A percentile compares a stretch with the other conserved stretches of the same genome.
These are phyloP conservation scores for Brassica rapa DNA, from an alignment of 345 rosid genomes.

Conservation along the genomic window DNA sequence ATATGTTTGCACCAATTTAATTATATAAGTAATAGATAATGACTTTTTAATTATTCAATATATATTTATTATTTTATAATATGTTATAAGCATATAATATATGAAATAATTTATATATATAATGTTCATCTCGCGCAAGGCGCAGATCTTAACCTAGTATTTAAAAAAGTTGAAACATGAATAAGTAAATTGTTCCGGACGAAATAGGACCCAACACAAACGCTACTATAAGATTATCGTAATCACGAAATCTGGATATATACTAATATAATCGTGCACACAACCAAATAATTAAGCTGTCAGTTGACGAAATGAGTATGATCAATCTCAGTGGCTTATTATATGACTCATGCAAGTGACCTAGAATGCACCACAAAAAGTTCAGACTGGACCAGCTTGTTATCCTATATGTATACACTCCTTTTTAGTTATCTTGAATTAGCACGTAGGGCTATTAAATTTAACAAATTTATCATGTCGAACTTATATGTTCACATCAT, in stretches of 20 bases:
- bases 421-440: background rate
- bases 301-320: conserved; percentile 16
- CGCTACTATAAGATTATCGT: conserved; percentile 19
- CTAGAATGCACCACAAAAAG: conserved; percentile 4
- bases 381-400: background rate
- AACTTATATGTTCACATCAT: background rate
- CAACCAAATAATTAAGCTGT: conserved; percentile 26
- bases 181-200: background rate
- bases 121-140: too few relatives aligned
- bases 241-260: conserved; percentile 22
- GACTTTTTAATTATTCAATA: too few relatives aligned
- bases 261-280: conserved; percentile 17
- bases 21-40: too few relatives aligned
- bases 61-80: too few relatives aligned
- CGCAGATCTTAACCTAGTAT: too few relatives aligned
- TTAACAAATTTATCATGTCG: background rate
- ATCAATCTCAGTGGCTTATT: conserved; percentile 6
- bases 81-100: too few relatives aligned
- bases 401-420: background rate
- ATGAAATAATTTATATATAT: too few relatives aligned
- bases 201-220: background rate
- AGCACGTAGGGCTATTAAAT: conserved; percentile 2
- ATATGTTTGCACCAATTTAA: too few relatives aligned
- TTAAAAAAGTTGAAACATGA: background rate
- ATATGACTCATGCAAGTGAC: conserved; percentile 27